Evolutionary conservation across 306 rosid genomes (phyloP).

Genomic region (Ormosia emarginata): DNA sequence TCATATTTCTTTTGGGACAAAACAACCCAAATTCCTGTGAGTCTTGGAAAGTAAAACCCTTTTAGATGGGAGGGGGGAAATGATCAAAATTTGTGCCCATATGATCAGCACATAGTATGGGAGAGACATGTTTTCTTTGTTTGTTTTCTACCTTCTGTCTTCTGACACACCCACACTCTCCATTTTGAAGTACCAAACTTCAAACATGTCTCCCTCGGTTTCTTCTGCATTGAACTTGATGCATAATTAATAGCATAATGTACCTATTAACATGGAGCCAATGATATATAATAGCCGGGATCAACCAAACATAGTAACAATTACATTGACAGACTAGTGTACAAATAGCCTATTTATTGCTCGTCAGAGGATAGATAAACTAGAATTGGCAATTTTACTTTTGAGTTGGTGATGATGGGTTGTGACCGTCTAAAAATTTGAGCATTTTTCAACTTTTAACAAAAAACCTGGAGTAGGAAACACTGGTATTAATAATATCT

Average conservation of each 20-base stretch:
- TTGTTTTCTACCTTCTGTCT: conserved; percentile 11
- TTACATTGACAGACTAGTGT: not conserved
- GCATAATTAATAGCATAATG: not conserved
- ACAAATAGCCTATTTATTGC: not conserved
- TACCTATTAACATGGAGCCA: not conserved
- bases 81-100: conserved; percentile 16
- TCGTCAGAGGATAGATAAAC: conserved; percentile 21
- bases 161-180: conserved; percentile 19
- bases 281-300: not conserved
- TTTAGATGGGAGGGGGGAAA: not conserved
- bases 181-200: conserved; percentile 3
- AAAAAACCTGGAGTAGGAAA: conserved; percentile 26
- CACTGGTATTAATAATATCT: not conserved
- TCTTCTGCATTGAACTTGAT: conserved; percentile 10
- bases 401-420: conserved; percentile 8
- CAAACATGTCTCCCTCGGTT: not conserved
- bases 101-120: conserved; percentile 37
- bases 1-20: conserved; percentile 7
- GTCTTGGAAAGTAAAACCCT: conserved; percentile 5
- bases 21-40: not conserved
- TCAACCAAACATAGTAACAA: not conserved
- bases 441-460: conserved; percentile 10
- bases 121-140: conserved; percentile 31
- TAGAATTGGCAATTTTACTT: not conserved
- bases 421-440: not conserved